Conservation (phyloP, 2,329 filamentous ascomycete species). For the Trichoderma sp. region DNA sequence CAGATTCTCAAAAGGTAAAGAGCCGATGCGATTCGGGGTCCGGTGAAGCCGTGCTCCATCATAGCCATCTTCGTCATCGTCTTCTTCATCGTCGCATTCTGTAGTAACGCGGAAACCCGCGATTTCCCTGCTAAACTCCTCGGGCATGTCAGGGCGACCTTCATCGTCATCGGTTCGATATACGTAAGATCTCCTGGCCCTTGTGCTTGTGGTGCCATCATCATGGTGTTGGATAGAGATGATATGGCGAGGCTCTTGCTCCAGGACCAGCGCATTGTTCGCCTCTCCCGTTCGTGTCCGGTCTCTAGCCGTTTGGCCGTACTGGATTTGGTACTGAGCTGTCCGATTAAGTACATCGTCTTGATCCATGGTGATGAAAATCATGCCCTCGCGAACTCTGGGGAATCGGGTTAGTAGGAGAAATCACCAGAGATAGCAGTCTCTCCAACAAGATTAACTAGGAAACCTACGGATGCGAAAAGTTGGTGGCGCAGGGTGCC, state of each 20-base stretch:
- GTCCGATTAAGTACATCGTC: constrained; percentile 76
- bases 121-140: constrained; percentile 54
- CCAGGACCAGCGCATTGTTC: constrained; percentile 24
- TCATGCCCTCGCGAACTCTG: constrained; percentile 87
- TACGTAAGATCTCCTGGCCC: constrained; percentile 51
- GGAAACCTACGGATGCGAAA: constrained; percentile 78
- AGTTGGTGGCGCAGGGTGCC: constrained; percentile 73
- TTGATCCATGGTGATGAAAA: constrained; percentile 86
- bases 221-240: constrained; percentile 58
- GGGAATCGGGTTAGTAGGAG: constrained; percentile 37
- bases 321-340: constrained; percentile 74
- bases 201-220: constrained; percentile 54
- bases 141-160: constrained; percentile 58
- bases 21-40: constrained; percentile 57
- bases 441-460: background rate
- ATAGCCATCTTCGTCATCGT: constrained; percentile 46
- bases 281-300: constrained; percentile 32
- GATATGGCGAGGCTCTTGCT: constrained; percentile 43
- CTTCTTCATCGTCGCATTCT: constrained; percentile 64
- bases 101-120: constrained; percentile 60
- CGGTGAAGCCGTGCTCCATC: constrained; percentile 41
- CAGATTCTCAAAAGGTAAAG: constrained; percentile 58
- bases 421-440: background rate
- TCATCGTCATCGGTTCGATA: constrained; percentile 47
- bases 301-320: constrained; percentile 44